These are phyloP conservation scores for Rhododendron ovatum DNA, from an alignment of 148 eudicot genomes.

Conservation along the genomic window DNA sequence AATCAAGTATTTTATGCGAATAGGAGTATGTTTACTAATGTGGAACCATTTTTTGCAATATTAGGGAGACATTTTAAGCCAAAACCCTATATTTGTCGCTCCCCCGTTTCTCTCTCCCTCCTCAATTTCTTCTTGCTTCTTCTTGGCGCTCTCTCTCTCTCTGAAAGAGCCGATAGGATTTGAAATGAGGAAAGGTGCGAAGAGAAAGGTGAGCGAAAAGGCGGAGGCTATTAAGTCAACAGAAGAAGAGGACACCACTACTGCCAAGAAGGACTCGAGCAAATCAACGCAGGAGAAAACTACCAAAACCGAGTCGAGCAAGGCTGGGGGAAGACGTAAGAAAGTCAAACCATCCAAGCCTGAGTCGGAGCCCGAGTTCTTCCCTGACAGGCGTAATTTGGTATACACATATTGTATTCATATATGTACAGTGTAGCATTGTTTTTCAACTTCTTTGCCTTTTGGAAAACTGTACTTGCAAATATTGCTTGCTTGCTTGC, in stretches of 20 bases:
- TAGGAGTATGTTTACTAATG: too few species aligned
- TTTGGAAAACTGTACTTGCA: too few species aligned
- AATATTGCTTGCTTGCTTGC: not conserved
- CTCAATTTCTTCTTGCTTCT: too few species aligned
- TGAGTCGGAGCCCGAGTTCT: conserved; percentile 55
- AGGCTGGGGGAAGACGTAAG: conserved; percentile 23
- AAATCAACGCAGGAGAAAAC: conserved; percentile 10
- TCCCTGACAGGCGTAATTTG: conserved; percentile 75
- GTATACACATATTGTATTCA: conserved; percentile 21
- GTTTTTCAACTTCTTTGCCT: not conserved
- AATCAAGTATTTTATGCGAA: too few species aligned
- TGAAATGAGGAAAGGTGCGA: conserved; percentile 43
- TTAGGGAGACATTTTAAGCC: too few species aligned
- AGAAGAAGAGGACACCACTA: not conserved
- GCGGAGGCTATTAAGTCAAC: conserved; percentile 9
- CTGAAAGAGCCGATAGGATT: not conserved
- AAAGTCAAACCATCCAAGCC: conserved; percentile 38
- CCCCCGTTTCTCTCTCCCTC: not conserved
- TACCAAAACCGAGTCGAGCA: conserved; percentile 4
- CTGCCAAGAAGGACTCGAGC: not conserved
- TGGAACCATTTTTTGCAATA: too few species aligned
- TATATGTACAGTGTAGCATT: not conserved
- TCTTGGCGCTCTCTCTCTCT: not conserved
- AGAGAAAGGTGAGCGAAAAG: conserved; percentile 37
- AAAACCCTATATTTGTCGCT: not conserved